Evolutionary conservation across 106 monocot species (phyloP), one percentile per base, ranked within the genome.

Genomic region (Posidonia australis): DNA sequence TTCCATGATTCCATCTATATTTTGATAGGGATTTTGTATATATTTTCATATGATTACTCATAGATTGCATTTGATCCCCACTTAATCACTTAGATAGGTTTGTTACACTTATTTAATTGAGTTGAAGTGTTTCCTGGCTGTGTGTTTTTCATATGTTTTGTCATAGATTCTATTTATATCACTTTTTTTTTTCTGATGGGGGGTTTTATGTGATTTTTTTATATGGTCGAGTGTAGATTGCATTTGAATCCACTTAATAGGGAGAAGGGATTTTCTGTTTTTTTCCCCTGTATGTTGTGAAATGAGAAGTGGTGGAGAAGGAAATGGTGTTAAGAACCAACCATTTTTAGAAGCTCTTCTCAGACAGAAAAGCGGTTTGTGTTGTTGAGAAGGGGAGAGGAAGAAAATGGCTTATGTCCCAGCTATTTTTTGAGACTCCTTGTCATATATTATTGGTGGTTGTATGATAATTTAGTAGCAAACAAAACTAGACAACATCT

Each of bases 281-380:
- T 22, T 26, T 24, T 55, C 22, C 6, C 5, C n/a, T 55, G 25
- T 55, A 26, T 55, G 11, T 55, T 55, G 21, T 24, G 25, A 22
- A 49, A 5, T 60, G 60, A 63, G 63, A 63, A 63, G 63, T 44
- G 13, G 63, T 21, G 63, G 63, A 63, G 63, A 63, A 63, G 44
- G 45, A 63, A 63, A 63, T 63, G 63, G 63, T 25, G 14, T 31
- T 31, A 43, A 23, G 63, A 60, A 17, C 12, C 18, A 1, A 18
- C 63, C 63, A 63, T 63, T 63, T 61, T 63, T 63, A 63, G 63
- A 63, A 63, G 63, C 36, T 46, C 44, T 63, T 63, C 43, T 63
- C 63, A 22, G 19, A 63, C 44, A 63, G 7, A 43, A 60, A 18
- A 0, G 0, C 13, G 7, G 13, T 22, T 57, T 57, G 13, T 3